Evolutionary conservation across 768 basidiomycete genomes (phyloP), one percentile per base, ranked within the genome.

Genomic region (Lactarius akahatsu): DNA sequence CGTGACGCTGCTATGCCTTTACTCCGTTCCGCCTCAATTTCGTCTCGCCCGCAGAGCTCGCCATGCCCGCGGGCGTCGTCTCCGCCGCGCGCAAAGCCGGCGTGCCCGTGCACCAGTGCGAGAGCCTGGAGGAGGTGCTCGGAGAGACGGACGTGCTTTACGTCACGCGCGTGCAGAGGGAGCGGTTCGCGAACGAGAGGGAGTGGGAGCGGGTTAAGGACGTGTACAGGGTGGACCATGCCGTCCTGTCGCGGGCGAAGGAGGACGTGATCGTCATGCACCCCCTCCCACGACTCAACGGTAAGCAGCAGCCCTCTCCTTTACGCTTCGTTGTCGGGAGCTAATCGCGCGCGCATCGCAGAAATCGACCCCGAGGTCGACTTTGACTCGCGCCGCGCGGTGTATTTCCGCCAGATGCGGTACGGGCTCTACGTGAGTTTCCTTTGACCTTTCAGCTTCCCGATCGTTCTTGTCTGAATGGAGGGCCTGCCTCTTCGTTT

Each of bases 311-410:
- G 11, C 36, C 0, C 15, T 65, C 40, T 63, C 23, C 30, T 30
- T 63, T n/a, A 57, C 18, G n/a, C 11, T 9, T 40, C 36, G 13
- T 57, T 15, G 47, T 66, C 64, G 20, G n/a, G 4, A 50, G 61
- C 65, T 65, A 18, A 60, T 56, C 18, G 41, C 43, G 20, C 55
- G 67, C 30, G 36, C 23, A 23, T 26, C n/a, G 4, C 71, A 94
- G 97, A 99, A 90, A 98, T 99, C 72, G 96, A 98, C 75, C 93
- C 94, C 3, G 96, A 96, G 76, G 96, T 99, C 55, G 97, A 99
- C 77, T 98, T 96, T 71, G 96, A 98, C 76, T 91, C 87, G 8
- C 86, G 92, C 34, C 85, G 96, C 13, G 96, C 96, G 2, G 94
- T 93, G 26, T 98, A 98, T 79, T 98, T 98, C 90, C 88, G 96